Percentiles rank a stretch among this genome's conserved stretches.
Conservation (phyloP, 2,329 filamentous ascomycete species). For the Sarocladium oryzae region DNA sequence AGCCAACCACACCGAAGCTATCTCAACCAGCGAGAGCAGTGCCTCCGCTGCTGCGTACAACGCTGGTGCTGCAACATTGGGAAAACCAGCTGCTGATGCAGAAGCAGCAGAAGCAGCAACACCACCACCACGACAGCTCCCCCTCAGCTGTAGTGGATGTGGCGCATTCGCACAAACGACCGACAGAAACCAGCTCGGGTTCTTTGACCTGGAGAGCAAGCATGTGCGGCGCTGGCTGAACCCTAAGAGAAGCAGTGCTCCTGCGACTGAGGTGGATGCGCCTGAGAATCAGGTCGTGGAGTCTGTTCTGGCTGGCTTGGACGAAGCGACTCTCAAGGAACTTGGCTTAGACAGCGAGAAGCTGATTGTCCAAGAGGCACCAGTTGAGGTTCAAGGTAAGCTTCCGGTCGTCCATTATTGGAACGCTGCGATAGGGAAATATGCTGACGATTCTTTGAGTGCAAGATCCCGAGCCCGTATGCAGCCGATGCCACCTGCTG, state of each 20-base stretch:
- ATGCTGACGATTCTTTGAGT: no score
- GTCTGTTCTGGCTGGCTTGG: constrained; percentile 36
- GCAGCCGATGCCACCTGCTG: constrained; percentile 81
- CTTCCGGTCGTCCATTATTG: background rate
- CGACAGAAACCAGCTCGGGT: constrained; percentile 46
- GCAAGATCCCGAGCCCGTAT: constrained; percentile 50
- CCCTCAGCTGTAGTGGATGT: constrained; percentile 56
- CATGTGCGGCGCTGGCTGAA: constrained; percentile 41
- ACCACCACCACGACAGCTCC: constrained; percentile 30
- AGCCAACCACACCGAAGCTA: constrained; percentile 21
- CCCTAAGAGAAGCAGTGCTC: constrained; percentile 14
- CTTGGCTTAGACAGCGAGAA: constrained; percentile 37
- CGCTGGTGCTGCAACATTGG: background rate
- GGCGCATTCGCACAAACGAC: constrained; percentile 56
- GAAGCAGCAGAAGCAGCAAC: background rate
- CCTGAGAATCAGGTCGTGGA: constrained; percentile 32
- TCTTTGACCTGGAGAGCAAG: constrained; percentile 46
- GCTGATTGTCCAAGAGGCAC: background rate
- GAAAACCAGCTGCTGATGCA: background rate
- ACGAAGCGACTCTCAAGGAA: constrained; percentile 33
- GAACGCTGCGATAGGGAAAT: no score
- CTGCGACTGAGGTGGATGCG: constrained; percentile 12
- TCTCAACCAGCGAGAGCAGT: background rate
- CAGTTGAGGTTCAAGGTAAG: background rate
- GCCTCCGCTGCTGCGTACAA: no score